Evolutionary conservation across 2,329 filamentous ascomycete genomes (phyloP), one percentile per base, ranked within the genome.

Genomic region (Penicillium sp.): DNA sequence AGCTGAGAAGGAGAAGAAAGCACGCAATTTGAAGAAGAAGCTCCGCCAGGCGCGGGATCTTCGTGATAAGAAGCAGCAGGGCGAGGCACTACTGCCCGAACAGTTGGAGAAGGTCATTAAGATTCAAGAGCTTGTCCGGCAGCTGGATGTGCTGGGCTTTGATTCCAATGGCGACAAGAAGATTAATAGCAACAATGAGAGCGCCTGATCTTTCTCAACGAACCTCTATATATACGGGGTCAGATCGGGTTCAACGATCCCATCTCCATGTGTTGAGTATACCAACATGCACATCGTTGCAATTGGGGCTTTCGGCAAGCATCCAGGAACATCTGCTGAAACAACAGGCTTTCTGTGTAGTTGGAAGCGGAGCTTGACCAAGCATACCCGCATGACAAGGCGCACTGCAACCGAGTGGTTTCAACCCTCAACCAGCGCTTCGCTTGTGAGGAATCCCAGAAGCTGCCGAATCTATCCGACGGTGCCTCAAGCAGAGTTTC

Each of bases 31-130:
- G 41, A 89, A 88, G 71, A 99, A 99, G 81, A 99, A 97, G 76
- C 78, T 99, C 56, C 89, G 93, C 67, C 94, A 99, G 72, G 93
- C 94, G 4, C 88, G 86, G 63, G 94, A 97, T 2, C 80, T 99
- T 50, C 88, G 91, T 70, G 87, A 86, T 66, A 97, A 96, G 81
- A 96, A 96, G 74, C 90, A 96, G 23, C 86, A 85, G 52, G 94
- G 94, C 18, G 88, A 90, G 69, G 81, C 84, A 4, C 76, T 99
- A 57, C 79, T 97, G 26, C 93, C 92, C 0, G 94, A 99, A 76
- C 94, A 99, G 76, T 88, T 97, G 60, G 91, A 93, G 64, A 99
- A 99, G 78, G 90, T 99, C 51, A 95, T 96, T 72, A 96, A 94
- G 75, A 96, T 99, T 71, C 91, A 90, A 59, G 94, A 99, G 77